These are phyloP conservation scores for Metschnikowia baotianmanensis DNA, from an alignment of 805 yeast genomes.

Conservation along the genomic window DNA sequence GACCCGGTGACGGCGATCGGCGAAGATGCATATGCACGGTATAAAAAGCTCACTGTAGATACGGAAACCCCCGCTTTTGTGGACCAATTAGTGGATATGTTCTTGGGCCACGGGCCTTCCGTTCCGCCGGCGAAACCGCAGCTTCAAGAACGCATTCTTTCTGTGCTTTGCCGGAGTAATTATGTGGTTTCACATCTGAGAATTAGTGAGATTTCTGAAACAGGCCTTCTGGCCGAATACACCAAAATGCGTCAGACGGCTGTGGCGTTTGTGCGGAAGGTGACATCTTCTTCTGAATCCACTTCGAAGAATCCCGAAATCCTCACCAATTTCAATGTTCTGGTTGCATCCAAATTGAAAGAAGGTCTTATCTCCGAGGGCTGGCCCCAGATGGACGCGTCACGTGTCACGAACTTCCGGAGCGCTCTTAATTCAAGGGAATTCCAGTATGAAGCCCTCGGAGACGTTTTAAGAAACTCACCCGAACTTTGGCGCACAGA, in stretches of 20 bases:
- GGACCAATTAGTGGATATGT: slow-evolving; percentile 45
- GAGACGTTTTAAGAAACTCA: slow-evolving; percentile 55
- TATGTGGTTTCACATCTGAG: slow-evolving; percentile 42
- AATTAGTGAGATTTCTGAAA: slow-evolving; percentile 50
- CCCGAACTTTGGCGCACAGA: slow-evolving; percentile 42
- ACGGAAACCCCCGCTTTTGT: slow-evolving; percentile 49
- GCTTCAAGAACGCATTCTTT: slow-evolving; percentile 56
- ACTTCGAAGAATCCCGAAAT: background rate
- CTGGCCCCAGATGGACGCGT: slow-evolving; percentile 49
- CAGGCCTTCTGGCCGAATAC: slow-evolving; percentile 59
- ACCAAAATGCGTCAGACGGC: slow-evolving; percentile 54
- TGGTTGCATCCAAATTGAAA: slow-evolving; percentile 52
- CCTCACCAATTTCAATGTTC: slow-evolving; percentile 27
- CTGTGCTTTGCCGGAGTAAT: slow-evolving; percentile 50
- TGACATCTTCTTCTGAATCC: slow-evolving; percentile 26
- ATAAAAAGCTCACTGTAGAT: slow-evolving; percentile 51
- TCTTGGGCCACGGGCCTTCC: slow-evolving; percentile 44
- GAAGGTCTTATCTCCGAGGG: slow-evolving; percentile 54
- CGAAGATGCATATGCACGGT: slow-evolving; percentile 49
- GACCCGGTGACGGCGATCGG: slow-evolving; percentile 58
- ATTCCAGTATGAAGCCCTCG: slow-evolving; percentile 75
- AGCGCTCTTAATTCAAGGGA: slow-evolving; percentile 47
- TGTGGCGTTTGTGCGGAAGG: slow-evolving; percentile 64
- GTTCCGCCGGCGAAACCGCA: slow-evolving; percentile 53
- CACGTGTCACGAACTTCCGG: slow-evolving; percentile 36